Percentiles rank a stretch among this genome's conserved stretches.
phyloP scores from a whole-genome alignment of 331 rosid genomes.

The Rosa hybrid region DNA sequence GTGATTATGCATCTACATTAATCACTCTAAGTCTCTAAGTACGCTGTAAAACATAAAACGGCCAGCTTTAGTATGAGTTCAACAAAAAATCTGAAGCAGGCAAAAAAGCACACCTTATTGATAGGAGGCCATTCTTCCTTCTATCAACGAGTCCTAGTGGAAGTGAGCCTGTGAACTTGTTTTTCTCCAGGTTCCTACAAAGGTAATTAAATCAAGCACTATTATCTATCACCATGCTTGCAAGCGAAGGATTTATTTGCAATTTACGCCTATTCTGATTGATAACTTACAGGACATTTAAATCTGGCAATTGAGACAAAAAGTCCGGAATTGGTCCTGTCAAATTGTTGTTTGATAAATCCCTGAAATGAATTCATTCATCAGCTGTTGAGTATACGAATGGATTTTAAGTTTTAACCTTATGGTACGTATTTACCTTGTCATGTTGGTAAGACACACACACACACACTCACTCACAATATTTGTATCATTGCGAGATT shows the following conservation, averaged over 20 bases:
- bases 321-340: conserved; percentile 26
- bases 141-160: conserved; percentile 22
- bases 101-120: conserved; percentile 13
- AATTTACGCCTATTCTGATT: neutral
- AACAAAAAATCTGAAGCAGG: neutral
- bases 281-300: conserved; percentile 24
- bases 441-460: neutral
- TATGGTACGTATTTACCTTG: neutral
- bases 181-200: conserved; percentile 32
- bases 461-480: conserved; percentile 9
- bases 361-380: conserved; percentile 10
- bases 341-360: conserved; percentile 32
- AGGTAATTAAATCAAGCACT: neutral
- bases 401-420: neutral
- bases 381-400: neutral
- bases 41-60: neutral
- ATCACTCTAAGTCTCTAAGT: neutral
- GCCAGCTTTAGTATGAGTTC: too few relatives aligned
- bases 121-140: conserved; percentile 1
- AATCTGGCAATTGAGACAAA: conserved; percentile 17
- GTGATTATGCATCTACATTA: neutral
- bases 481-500: conserved; percentile 19
- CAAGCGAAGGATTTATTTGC: neutral
- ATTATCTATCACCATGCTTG: neutral
- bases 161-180: conserved; percentile 22